Evolutionary conservation across 805 yeast species (phyloP), one percentile per base, ranked within the genome.

Genomic region (Candida nitratophila): DNA sequence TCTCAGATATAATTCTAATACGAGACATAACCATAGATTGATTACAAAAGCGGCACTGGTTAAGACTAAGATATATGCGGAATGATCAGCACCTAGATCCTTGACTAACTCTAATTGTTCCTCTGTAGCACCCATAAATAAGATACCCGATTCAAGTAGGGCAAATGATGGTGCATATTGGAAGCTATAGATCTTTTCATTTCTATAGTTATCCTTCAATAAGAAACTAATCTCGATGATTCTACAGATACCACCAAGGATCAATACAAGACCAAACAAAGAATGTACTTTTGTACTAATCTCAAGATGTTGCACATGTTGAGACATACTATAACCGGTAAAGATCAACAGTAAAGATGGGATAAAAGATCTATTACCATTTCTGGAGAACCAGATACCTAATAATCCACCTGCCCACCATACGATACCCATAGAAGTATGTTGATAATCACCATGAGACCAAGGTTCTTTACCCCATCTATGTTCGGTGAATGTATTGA

Each of bases 371-470:
- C 96, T 74, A 47, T 71, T 69, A 39, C 83, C 79, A 42, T 77
- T 77, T 57, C 86, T 68, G 1, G 95, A 76, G 45, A 90, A 65
- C 63, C 76, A 85, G 47, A 91, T 71, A 1, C 98, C 98, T 22
- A 89, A 63, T 50, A 89, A 66, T 8, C 97, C 98, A 44, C 96
- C 95, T 41, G 87, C 78, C 95, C 96, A 89, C 95, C 97, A 91
- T 27, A 91, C 74, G 45, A 91, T 85, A 1, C 98, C 98, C 96
- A 91, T 88, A 19, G 93, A 78, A 0, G 98, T 90, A 63, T 90
- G 97, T 66, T 90, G 96, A 61, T 83, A 87, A 62, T 89, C 97
- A 10, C 96, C 93, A 70, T 86, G 95, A 37, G 77, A 74, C 98
- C 98, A 91, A 9, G 70, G 78, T 59, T 89, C 93, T 29, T 62